Base-by-base conservation (phyloP, 306 rosid genomes). In the Vicia faba region DNA sequence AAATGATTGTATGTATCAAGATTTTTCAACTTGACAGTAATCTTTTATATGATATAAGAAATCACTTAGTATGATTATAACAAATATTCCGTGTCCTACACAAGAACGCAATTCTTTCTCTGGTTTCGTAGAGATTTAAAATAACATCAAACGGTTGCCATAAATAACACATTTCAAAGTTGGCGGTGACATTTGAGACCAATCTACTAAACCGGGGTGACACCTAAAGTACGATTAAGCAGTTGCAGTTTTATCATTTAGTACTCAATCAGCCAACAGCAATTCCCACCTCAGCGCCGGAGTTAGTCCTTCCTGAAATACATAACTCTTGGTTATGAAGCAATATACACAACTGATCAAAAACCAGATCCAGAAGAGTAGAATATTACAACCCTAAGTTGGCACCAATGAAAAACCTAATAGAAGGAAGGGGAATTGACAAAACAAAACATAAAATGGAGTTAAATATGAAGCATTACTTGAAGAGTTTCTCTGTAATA, bases 401-500 rank as follows among this genome's bases (percentile, higher is more conserved):
- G 74, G 18, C 70, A 33, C 55, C 43, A 61, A 4, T 62, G 55
- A 7, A 67, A 46, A 68, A 45, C 68, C 50, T 35, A 29, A 51
- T 11, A 33, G 56, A 36, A 35, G 43, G 40, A n/a, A n/a, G 48
- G 18, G 59, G 31, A 15, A 64, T 18, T 13, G 72, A 76, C 28
- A 62, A 58, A 63, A 76, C 28, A 62, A 58, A 63, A n/a, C 64
- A 46, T 41, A 44, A 44, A 29, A 40, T 58, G 4, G 14, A 50
- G 51, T 41, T 51, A 72, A 66, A 20, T 25, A 16, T 2, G 60
- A 72, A 77, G 45, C 54, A 54, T 85, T 82, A 92, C 88, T 84
- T 66, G 97, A 82, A 92, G 48, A 89, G 84, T 79, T 85, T 84
- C 76, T 61, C 91, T 62, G 81, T 76, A 41, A 80, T 84, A 66